Evolutionary conservation across 1,139 yeast genomes (phyloP).

Genomic region (Sugiyamaella castrensis): DNA sequence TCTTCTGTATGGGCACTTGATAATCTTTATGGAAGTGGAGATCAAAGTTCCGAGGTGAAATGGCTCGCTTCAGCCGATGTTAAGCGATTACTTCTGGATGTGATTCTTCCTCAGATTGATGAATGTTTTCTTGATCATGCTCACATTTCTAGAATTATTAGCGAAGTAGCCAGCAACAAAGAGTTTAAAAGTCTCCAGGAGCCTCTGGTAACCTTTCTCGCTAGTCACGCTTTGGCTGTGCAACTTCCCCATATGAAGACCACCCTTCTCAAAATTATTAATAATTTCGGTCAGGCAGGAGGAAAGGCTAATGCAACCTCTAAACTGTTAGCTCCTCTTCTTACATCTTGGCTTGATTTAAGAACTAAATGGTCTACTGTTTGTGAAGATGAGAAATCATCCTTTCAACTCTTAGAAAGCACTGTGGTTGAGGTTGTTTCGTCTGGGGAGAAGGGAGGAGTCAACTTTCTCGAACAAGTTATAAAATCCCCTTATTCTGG

Average conservation of each 20-base stretch:
- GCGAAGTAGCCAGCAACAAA: constrained; percentile 25
- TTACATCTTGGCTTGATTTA: constrained; percentile 42
- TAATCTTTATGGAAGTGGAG: constrained; percentile 47
- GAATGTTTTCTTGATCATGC: constrained; percentile 48
- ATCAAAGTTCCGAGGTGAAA: constrained; percentile 47
- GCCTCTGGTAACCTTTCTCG: constrained; percentile 45
- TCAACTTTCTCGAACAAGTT: constrained; percentile 56
- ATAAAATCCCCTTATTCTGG: constrained; percentile 48
- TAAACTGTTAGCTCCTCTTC: constrained; percentile 30
- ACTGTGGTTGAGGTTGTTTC: constrained; percentile 56
- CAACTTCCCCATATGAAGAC: constrained; percentile 48
- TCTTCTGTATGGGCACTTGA: constrained; percentile 40
- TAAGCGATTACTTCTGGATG: constrained; percentile 44
- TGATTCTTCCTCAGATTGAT: constrained; percentile 39
- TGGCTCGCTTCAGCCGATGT: constrained; percentile 65
- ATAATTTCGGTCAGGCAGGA: constrained; percentile 31
- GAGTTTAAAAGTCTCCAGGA: constrained; percentile 22
- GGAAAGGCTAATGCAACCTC: constrained; percentile 36
- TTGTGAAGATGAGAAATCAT: constrained; percentile 49
- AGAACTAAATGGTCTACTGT: constrained; percentile 47
- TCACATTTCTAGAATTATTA: constrained; percentile 41
- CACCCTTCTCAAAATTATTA: constrained; percentile 39
- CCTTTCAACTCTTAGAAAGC: constrained; percentile 52
- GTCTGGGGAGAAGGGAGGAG: constrained; percentile 56
- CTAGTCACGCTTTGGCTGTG: constrained; percentile 47